These are phyloP conservation scores for Leishmania turanica DNA, from an alignment of 208 protist genomes.

Conservation along the genomic window DNA sequence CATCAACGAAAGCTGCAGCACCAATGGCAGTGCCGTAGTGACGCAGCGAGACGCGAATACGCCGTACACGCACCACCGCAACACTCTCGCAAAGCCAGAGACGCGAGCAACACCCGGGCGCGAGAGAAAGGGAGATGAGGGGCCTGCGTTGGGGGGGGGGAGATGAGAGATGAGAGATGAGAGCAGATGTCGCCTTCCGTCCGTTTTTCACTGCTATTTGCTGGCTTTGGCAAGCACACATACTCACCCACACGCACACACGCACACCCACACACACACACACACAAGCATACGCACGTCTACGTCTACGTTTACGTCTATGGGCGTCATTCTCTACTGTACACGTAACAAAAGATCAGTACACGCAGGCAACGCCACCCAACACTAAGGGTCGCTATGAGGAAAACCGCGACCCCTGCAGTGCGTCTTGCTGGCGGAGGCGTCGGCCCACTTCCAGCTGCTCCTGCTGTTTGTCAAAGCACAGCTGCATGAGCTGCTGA, in stretches of 20 bases:
- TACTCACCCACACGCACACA: not conserved
- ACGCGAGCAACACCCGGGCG: not conserved
- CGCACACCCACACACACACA: not conserved
- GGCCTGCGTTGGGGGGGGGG: not conserved
- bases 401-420: constrained; percentile 12
- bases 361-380: not conserved
- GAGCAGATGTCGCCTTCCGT: not conserved
- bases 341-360: not conserved
- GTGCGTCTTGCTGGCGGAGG: constrained; percentile 50
- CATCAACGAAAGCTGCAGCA: not conserved
- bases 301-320: not conserved
- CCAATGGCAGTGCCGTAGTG: not conserved
- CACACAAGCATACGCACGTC: not conserved
- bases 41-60: not conserved
- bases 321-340: constrained; percentile 4
- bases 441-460: constrained; percentile 78
- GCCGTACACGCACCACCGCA: not conserved
- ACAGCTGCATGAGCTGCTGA: constrained; percentile 88
- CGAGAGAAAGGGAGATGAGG: not conserved
- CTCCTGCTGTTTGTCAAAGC: constrained; percentile 92
- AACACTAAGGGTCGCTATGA: not conserved
- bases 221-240: not conserved
- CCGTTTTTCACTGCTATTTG: not conserved
- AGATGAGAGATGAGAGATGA: too few species aligned
- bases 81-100: not conserved